Evolutionary conservation across 208 protist genomes (phyloP), one percentile per base, ranked within the genome.

Genomic region (Herpetomonas samuelpessoai): DNA sequence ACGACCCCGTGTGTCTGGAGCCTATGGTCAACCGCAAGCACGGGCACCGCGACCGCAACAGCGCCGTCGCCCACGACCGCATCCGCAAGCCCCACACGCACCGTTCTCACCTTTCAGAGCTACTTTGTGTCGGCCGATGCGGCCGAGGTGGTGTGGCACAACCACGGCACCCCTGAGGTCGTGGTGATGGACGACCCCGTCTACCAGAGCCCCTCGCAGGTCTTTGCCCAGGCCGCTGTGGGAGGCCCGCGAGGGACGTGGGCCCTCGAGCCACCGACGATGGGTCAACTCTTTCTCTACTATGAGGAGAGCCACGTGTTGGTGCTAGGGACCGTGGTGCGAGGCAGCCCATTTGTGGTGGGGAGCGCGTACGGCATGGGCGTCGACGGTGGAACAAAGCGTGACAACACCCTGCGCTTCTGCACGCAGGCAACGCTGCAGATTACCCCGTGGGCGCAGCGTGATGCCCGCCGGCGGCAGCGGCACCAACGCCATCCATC

Each of bases 301-400:
- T 80, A 80, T 48, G 74, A 66, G 2, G 74, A 75, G 51, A 68
- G 68, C 57, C 69, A 72, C 19, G 68, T 80, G 50, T 46, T 80
- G 10, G 64, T 72, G 30, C 56, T 80, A 29, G 68, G 66, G 24
- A 80, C 74, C 4, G 68, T 80, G 22, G 60, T 54, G 19, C 60
- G 51, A 9, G 60, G 60, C 3, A 65, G 60, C 41, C 60, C 21
- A n/a, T 65, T 51, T 50, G 51, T 65, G 2, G 31, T 51, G n/a
- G 31, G 35, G 18, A 10, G 44, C 16, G 16, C 4, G 16, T 22
- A 48, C 44, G 22, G 44, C 44, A 48, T 48, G 44, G 44, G 44
- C 44, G 44, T 10, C 44, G 44, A 48, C 44, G 44, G 44, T 19
- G 35, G 35, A 14, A 41, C 35, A 14, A 6, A 14, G 35, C 12